Evolutionary conservation across 2,329 filamentous ascomycete genomes (phyloP).

Genomic region (Sphaerostilbella broomeana): DNA sequence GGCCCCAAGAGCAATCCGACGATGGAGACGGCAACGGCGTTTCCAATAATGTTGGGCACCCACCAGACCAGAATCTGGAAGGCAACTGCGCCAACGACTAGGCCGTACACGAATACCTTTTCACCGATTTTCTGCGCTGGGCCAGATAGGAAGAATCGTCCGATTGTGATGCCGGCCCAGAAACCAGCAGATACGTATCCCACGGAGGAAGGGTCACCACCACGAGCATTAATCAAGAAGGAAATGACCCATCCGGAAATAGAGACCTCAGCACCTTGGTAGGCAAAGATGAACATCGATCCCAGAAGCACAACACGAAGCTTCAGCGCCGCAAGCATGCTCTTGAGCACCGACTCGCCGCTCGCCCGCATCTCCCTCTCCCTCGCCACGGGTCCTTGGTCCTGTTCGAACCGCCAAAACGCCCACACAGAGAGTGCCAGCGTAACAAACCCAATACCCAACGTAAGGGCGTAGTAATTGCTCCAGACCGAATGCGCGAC

Average conservation of each 20-base stretch:
- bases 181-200: slow-evolving; percentile 73
- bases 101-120: slow-evolving; percentile 57
- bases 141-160: slow-evolving; percentile 64
- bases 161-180: slow-evolving; percentile 68
- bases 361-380: slow-evolving; percentile 17
- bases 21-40: slow-evolving; percentile 60
- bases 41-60: slow-evolving; percentile 66
- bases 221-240: slow-evolving; percentile 67
- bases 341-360: slow-evolving; percentile 27
- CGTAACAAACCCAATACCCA: slow-evolving; percentile 52
- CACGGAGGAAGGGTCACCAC: slow-evolving; percentile 62
- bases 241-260: slow-evolving; percentile 85
- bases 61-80: slow-evolving; percentile 76
- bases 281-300: slow-evolving; percentile 76
- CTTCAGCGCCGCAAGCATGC: slow-evolving; percentile 43
- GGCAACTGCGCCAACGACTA: slow-evolving; percentile 53
- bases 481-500: slow-evolving; percentile 55
- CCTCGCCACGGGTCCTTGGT: slow-evolving; percentile 37
- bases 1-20: slow-evolving; percentile 72
- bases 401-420: slow-evolving; percentile 64
- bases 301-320: slow-evolving; percentile 62
- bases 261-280: slow-evolving; percentile 78
- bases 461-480: slow-evolving; percentile 63
- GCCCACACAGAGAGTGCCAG: slow-evolving; percentile 56
- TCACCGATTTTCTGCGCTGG: slow-evolving; percentile 64